phyloP scores from a whole-genome alignment of 2,329 filamentous ascomycete species.

The Hirsutella thompsonii region DNA sequence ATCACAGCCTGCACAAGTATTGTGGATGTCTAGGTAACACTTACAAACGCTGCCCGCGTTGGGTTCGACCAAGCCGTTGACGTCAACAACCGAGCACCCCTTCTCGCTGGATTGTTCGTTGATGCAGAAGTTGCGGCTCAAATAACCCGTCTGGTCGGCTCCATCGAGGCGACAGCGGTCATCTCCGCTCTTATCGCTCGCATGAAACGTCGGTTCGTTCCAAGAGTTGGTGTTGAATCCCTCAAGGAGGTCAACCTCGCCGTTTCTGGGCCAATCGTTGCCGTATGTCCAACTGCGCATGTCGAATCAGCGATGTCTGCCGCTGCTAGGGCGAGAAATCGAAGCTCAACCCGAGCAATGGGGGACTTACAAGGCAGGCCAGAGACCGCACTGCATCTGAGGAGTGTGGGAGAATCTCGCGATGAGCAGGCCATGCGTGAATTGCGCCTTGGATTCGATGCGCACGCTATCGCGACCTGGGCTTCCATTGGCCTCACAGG shows the following conservation, averaged over 20 bases:
- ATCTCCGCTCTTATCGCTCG: conserved; percentile 17
- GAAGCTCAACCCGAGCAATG: background rate
- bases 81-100: conserved; percentile 28
- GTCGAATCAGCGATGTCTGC: too few species aligned
- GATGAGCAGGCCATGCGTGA: conserved; percentile 55
- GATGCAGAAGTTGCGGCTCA: conserved; percentile 26
- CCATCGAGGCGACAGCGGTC: conserved; percentile 22
- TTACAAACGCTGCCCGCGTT: conserved; percentile 25
- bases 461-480: conserved; percentile 44
- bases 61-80: conserved; percentile 9
- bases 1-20: conserved; percentile 1
- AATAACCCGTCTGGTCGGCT: conserved; percentile 14
- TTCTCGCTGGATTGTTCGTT: conserved; percentile 16
- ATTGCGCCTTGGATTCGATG: conserved; percentile 48
- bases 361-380: conserved; percentile 51
- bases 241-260: conserved; percentile 59
- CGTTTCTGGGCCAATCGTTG: conserved; percentile 43
- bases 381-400: conserved; percentile 50
- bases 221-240: conserved; percentile 41
- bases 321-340: background rate
- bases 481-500: conserved; percentile 5
- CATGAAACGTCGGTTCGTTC: conserved; percentile 49
- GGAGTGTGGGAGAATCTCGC: conserved; percentile 60
- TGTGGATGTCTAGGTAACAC: conserved; percentile 26
- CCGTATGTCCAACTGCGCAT: conserved; percentile 32